phyloP scores from a whole-genome alignment of 441 rosid species.

The Euphorbia celastroides region DNA sequence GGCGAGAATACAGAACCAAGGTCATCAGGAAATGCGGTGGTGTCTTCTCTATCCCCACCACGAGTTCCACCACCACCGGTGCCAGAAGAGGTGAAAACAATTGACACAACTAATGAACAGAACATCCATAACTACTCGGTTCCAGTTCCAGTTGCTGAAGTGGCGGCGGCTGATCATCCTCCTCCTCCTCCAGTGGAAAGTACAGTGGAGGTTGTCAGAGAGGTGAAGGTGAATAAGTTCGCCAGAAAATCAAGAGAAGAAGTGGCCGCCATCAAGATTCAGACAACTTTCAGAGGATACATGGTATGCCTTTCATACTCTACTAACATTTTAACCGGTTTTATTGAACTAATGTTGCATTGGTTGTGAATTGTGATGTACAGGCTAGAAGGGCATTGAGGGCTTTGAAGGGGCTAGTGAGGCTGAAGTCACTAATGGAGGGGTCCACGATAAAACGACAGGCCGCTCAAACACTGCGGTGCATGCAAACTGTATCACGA shows the following conservation, averaged over 20 bases:
- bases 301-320: constrained; percentile 22
- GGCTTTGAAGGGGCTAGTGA: constrained; percentile 60
- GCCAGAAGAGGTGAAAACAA: constrained; percentile 43
- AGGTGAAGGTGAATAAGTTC: constrained; percentile 32
- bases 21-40: constrained; percentile 25
- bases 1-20: constrained; percentile 44
- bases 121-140: constrained; percentile 27
- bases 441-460: constrained; percentile 76
- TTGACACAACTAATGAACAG: constrained; percentile 43
- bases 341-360: neutral
- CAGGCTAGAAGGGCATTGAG: constrained; percentile 73
- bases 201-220: constrained; percentile 38
- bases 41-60: constrained; percentile 29
- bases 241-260: constrained; percentile 66
- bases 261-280: constrained; percentile 78
- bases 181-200: constrained; percentile 30
- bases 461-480: constrained; percentile 62
- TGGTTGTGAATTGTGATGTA: constrained; percentile 9
- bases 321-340: too few relatives aligned
- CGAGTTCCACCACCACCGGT: constrained; percentile 20
- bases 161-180: constrained; percentile 19
- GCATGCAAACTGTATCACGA: constrained; percentile 81
- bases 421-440: constrained; percentile 72
- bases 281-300: constrained; percentile 78
- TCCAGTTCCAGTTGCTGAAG: constrained; percentile 22